Conservation (phyloP, 176 grass and related monocot genomes). For the Leersia perrieri region DNA sequence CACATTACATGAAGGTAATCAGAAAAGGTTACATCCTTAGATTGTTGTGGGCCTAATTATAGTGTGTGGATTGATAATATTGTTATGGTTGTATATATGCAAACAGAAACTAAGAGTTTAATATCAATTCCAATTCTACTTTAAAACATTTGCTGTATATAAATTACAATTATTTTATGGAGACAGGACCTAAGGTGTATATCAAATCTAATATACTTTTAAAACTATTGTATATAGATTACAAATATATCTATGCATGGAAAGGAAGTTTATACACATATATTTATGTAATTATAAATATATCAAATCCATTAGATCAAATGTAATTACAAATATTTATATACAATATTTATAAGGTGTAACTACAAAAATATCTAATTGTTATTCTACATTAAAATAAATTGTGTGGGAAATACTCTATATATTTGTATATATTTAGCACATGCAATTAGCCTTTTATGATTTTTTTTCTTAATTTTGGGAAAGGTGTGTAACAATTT, state of each 20-base stretch:
- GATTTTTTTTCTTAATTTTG: background rate
- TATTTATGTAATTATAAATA: too few species aligned
- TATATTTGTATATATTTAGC: too few species aligned
- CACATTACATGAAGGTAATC: background rate
- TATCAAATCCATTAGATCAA: background rate
- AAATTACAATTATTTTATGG: background rate
- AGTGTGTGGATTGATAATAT: background rate
- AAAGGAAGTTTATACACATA: too few species aligned
- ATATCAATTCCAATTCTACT: background rate
- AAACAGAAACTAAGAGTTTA: background rate
- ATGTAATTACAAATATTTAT: background rate
- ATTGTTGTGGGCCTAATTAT: background rate
- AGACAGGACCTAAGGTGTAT: background rate
- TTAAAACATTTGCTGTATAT: background rate
- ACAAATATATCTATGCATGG: background rate
- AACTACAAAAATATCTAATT: background rate
- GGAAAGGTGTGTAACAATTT: background rate
- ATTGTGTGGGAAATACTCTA: background rate
- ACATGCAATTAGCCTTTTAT: too few species aligned
- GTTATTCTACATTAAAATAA: background rate
- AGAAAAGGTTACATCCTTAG: background rate
- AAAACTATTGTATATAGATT: background rate
- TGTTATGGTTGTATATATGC: background rate
- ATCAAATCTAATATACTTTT: background rate
- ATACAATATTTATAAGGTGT: too few species aligned